Evolutionary conservation across 345 rosid genomes (phyloP).

Genomic region (Conringia planisiliqua): DNA sequence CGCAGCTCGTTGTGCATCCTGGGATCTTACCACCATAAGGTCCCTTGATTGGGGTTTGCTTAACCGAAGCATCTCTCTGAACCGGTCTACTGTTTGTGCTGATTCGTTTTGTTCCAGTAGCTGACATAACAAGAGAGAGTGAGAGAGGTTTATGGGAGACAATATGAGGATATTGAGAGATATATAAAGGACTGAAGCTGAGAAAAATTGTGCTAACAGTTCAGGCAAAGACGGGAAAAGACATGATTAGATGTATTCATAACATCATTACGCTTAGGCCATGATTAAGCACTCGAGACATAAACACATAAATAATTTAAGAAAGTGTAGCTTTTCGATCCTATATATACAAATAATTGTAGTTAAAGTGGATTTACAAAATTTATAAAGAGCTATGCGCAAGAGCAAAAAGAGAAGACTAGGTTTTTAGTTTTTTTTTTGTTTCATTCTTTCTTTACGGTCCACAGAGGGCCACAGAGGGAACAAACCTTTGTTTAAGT

Average conservation of each 20-base stretch:
- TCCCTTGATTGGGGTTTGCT: slow-evolving; percentile 8
- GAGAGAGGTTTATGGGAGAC: slow-evolving; percentile 13
- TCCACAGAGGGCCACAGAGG: slow-evolving; percentile 16
- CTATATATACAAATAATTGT: slow-evolving; percentile 16
- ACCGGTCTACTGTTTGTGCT: slow-evolving; percentile 16
- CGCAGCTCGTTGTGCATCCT: slow-evolving; percentile 39
- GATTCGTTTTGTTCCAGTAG: slow-evolving; percentile 24
- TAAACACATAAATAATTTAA: slow-evolving; percentile 25
- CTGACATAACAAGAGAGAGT: slow-evolving; percentile 33
- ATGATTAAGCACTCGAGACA: slow-evolving; percentile 38
- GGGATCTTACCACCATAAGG: slow-evolving; percentile 23
- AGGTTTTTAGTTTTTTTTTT: slow-evolving; percentile 19
- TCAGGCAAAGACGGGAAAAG: slow-evolving; percentile 21
- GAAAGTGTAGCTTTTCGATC: slow-evolving; percentile 17
- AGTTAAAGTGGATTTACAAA: slow-evolving; percentile 20
- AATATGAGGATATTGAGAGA: slow-evolving; percentile 7
- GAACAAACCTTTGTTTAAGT: slow-evolving; percentile 17
- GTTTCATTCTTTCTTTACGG: slow-evolving; percentile 9
- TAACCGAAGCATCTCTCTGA: slow-evolving; percentile 6
- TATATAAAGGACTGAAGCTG: slow-evolving; percentile 16
- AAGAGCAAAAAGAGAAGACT: slow-evolving; percentile 26
- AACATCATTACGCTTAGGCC: slow-evolving; percentile 34
- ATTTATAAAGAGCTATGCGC: slow-evolving; percentile 22
- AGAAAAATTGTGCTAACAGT: slow-evolving; percentile 4
- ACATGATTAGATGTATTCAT: slow-evolving; percentile 24